Evolutionary conservation across 345 rosid species (phyloP).

Genomic region (Geranium rotundifolium): DNA sequence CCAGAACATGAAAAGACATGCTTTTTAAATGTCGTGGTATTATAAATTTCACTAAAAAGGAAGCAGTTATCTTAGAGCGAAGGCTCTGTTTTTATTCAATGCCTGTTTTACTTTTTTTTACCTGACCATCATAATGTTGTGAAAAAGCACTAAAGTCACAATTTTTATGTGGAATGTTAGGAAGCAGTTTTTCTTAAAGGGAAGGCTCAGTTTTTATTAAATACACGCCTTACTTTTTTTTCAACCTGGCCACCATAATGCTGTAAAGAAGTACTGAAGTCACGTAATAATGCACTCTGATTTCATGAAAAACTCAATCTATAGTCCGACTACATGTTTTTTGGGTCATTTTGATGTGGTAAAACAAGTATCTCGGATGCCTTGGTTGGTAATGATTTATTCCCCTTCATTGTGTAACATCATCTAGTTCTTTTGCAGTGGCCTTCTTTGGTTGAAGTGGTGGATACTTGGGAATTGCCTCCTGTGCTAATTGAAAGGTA

Average conservation of each 20-base stretch:
- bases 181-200: background rate
- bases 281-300: background rate
- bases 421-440: conserved; percentile 40
- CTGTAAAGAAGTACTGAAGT: background rate
- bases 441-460: conserved; percentile 85
- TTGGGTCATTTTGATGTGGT: background rate
- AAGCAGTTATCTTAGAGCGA: too few species aligned
- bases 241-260: background rate
- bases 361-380: background rate
- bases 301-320: background rate
- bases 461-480: conserved; percentile 78
- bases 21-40: too few species aligned
- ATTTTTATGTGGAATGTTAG: too few species aligned
- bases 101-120: too few species aligned
- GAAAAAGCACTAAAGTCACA: too few species aligned
- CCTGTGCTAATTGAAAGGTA: conserved; percentile 74
- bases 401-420: background rate
- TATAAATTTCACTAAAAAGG: too few species aligned
- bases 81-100: too few species aligned
- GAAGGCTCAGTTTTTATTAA: background rate
- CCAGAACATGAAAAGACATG: too few species aligned
- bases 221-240: background rate
- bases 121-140: too few species aligned
- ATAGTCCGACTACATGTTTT: background rate
- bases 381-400: background rate